Conservation (phyloP, 2,329 filamentous ascomycete species). For the Fusarium luffae region DNA sequence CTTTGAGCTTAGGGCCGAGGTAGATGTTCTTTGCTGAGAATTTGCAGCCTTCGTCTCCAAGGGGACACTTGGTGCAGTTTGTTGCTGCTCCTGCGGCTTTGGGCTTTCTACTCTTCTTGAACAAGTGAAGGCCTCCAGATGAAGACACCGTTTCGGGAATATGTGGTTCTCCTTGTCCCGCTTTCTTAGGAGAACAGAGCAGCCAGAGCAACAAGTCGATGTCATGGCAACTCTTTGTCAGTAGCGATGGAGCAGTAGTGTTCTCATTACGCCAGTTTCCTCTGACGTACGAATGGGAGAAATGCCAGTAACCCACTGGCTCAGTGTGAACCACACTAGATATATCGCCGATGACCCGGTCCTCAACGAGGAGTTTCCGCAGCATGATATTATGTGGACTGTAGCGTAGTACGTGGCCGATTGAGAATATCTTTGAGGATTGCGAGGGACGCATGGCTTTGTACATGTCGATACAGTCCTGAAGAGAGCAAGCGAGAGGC, state of each 20-base stretch:
- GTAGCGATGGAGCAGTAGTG: slow-evolving; percentile 79
- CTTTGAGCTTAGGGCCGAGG: slow-evolving; percentile 69
- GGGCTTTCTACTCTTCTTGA: slow-evolving; percentile 81
- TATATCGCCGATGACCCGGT: slow-evolving; percentile 83
- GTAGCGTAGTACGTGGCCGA: slow-evolving; percentile 94
- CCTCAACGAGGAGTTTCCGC: slow-evolving; percentile 78
- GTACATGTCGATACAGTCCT: slow-evolving; percentile 82
- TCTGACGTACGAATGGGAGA: slow-evolving; percentile 87
- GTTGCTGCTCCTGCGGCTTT: slow-evolving; percentile 77
- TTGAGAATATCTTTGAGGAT: slow-evolving; percentile 74
- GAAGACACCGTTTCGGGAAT: slow-evolving; percentile 81
- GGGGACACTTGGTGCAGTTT: slow-evolving; percentile 82
- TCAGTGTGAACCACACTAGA: slow-evolving; percentile 91
- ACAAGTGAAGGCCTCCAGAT: slow-evolving; percentile 80
- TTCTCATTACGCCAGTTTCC: slow-evolving; percentile 93
- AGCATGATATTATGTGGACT: slow-evolving; percentile 92
- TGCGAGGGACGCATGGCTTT: slow-evolving; percentile 59
- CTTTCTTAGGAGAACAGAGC: slow-evolving; percentile 74
- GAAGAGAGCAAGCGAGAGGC: slow-evolving; percentile 82
- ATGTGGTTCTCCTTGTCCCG: slow-evolving; percentile 67
- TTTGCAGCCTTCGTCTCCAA: slow-evolving; percentile 77
- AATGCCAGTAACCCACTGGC: slow-evolving; percentile 97
- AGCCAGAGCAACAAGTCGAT: slow-evolving; percentile 95
- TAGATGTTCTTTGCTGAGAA: slow-evolving; percentile 91
- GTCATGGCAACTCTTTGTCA: slow-evolving; percentile 97